Base-by-base conservation (phyloP, 176 grass and related monocot species). In the Guadua angustifolia region DNA sequence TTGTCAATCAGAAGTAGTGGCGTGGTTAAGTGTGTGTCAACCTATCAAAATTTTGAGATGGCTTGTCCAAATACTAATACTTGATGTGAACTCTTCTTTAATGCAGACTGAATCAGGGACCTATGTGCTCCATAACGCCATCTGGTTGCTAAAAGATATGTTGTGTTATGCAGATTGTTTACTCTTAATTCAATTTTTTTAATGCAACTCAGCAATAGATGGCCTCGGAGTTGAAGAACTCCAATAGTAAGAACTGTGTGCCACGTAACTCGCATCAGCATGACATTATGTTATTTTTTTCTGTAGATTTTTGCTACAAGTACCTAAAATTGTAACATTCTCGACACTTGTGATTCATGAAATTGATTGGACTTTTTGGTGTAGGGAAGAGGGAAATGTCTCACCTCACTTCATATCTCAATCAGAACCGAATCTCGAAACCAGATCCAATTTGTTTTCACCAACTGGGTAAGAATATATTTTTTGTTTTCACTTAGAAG, bases 141-240 rank as follows among this genome's bases (percentile, higher is more conserved):
- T 73, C 84, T 80, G 84, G 35, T 43, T 79, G 57, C 42, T 62
- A 43, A 50, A 79, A 86, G 42, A 79, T 79, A 35, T 61, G 53
- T 36, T 57, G 49, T 86, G 56, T 26, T 7, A 58, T 47, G 55
- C 71, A 75, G 7, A 35, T 19, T 36, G 6, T 74, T 39, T 75
- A 86, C 15, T 72, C 29, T 49, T 56, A 38, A 38, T 38, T 5
- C 36, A 38, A 5, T 5, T 38, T 5, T 38, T 4, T 38, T 29
- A 38, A 38, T 38, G 39, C 24, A 86, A 55, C 45, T 55, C 58
- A 64, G 18, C 69, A 65, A 13, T 60, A 55, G 56, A 52, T 38
- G 36, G 36, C 36, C 36, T 38, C 36, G 4, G 36, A 38, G 36
- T 38, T 38, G 36, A 38, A 38, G 4, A 38, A 5, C 36, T 38